Conservation (phyloP, 805 yeast species). For the Schizosaccharomyces cryophilus region DNA sequence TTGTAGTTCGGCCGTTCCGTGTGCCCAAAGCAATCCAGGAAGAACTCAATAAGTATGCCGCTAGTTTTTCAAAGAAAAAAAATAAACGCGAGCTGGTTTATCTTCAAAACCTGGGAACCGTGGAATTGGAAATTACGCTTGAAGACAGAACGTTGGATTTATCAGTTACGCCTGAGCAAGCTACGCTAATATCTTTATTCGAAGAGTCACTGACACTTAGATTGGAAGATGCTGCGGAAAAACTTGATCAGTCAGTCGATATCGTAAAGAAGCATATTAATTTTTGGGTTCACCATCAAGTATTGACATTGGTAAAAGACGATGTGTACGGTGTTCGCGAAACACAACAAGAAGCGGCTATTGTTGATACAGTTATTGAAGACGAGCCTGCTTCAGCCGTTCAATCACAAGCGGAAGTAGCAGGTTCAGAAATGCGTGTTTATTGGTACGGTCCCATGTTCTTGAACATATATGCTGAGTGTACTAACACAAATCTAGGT, state of each 20-base stretch:
- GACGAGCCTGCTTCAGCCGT: slow-evolving; percentile 7
- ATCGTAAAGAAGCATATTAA: slow-evolving; percentile 19
- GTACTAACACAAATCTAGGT: slow-evolving; percentile 13
- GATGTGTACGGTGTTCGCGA: background rate
- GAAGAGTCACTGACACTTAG: slow-evolving; percentile 14
- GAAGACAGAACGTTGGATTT: slow-evolving; percentile 18
- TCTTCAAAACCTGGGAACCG: slow-evolving; percentile 36
- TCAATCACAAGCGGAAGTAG: slow-evolving; percentile 12
- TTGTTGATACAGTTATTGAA: background rate
- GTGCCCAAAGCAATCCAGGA: slow-evolving; percentile 25
- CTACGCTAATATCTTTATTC: slow-evolving; percentile 34
- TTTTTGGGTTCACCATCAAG: slow-evolving; percentile 42
- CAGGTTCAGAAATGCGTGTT: slow-evolving; percentile 3
- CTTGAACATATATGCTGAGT: background rate
- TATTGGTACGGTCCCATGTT: background rate
- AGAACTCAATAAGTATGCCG: slow-evolving; percentile 22
- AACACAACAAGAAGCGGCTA: background rate
- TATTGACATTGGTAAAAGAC: slow-evolving; percentile 18
- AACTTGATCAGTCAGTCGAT: slow-evolving; percentile 21
- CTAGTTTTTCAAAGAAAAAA: slow-evolving; percentile 21
- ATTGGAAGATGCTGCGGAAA: slow-evolving; percentile 14
- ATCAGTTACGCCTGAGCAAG: slow-evolving; percentile 44
- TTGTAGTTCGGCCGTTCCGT: slow-evolving; percentile 20
- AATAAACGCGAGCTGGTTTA: slow-evolving; percentile 35
- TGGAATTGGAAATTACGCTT: slow-evolving; percentile 34